These are phyloP conservation scores for Microbotryum intermedium DNA, from an alignment of 1,284 basidiomycete genomes.

Conservation along the genomic window DNA sequence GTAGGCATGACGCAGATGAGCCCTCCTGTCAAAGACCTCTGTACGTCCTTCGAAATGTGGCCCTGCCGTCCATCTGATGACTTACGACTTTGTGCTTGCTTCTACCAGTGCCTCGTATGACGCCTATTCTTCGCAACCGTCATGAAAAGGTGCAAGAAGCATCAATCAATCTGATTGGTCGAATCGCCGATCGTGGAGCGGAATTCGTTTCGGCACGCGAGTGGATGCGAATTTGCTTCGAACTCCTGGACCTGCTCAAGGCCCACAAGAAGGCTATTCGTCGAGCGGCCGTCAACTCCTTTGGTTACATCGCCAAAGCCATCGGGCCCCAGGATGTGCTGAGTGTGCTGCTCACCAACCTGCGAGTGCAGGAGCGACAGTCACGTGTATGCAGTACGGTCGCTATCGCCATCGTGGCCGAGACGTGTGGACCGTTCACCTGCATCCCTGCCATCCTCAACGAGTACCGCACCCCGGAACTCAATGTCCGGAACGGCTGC, in stretches of 20 bases:
- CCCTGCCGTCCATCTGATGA: not conserved
- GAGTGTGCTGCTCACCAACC: conserved; percentile 88
- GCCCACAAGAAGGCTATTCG: conserved; percentile 99
- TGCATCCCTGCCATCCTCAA: conserved; percentile 98
- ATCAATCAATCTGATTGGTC: conserved; percentile 97
- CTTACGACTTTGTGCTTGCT: not conserved
- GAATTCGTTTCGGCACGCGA: conserved; percentile 97
- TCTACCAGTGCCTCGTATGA: conserved; percentile 86
- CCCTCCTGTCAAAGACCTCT: conserved; percentile 93
- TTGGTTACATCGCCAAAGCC: conserved; percentile 98
- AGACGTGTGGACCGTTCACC: conserved; percentile 97
- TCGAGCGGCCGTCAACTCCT: conserved; percentile 97
- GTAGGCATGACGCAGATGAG: conserved; percentile 99
- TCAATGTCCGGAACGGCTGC: conserved; percentile 99
- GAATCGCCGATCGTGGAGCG: conserved; percentile 97
- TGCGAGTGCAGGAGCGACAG: conserved; percentile 97
- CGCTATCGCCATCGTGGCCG: conserved; percentile 93
- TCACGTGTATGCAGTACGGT: conserved; percentile 98
- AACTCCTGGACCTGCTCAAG: conserved; percentile 91
- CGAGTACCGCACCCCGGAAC: conserved; percentile 89
- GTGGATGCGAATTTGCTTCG: conserved; percentile 99
- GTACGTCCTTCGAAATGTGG: conserved; percentile 48
- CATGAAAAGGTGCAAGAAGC: conserved; percentile 99
- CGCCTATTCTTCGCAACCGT: conserved; percentile 93
- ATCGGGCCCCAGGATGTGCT: conserved; percentile 98